Percentiles rank a stretch among this genome's conserved stretches.
phyloP scores from a whole-genome alignment of 2,329 filamentous ascomycete species.

The Beauveria varroae region DNA sequence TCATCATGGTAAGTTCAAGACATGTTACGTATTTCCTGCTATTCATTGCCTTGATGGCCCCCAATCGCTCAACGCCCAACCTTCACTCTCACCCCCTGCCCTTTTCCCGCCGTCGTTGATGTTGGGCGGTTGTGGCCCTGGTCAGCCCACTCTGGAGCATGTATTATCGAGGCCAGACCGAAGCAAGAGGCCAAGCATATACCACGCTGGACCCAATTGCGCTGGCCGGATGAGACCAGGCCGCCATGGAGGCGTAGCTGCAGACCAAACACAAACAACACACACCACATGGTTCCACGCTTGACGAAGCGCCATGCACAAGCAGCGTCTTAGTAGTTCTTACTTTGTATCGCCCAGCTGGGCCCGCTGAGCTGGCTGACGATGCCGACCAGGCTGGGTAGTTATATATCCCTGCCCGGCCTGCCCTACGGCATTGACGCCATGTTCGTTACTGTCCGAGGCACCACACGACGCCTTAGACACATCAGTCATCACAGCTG shows the following conservation, averaged over 20 bases:
- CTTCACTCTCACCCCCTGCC: not conserved
- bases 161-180: not conserved
- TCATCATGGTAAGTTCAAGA: conserved; percentile 5
- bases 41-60: not conserved
- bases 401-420: not conserved
- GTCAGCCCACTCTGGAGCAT: not conserved
- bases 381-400: not conserved
- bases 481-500: not conserved
- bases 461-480: not conserved
- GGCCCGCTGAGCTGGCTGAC: not conserved
- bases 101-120: not conserved
- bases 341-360: not conserved
- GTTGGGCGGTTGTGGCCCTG: not conserved
- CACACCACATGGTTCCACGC: not conserved
- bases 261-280: conserved; percentile 1
- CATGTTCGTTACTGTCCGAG: not conserved
- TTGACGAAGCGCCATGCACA: not conserved
- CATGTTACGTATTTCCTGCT: not conserved
- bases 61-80: not conserved
- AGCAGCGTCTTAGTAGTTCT: not conserved
- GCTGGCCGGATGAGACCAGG: conserved; percentile 6
- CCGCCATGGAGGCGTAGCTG: not conserved
- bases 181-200: not conserved
- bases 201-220: not conserved
- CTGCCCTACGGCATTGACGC: not conserved